phyloP scores from a whole-genome alignment of 2,329 filamentous ascomycete species.

The Aspergillus ruber region DNA sequence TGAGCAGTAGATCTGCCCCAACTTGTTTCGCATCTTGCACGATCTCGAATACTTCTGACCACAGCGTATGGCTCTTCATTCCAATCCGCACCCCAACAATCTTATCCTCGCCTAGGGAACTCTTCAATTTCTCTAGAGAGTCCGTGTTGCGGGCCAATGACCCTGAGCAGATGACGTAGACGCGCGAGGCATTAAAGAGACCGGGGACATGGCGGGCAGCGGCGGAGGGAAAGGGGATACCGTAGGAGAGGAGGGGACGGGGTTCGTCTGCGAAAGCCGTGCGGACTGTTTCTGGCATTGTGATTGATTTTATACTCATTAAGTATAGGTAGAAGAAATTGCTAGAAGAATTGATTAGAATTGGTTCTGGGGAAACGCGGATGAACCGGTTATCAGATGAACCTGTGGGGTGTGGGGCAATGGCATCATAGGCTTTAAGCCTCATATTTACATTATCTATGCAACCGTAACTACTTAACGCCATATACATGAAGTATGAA shows the following conservation, averaged over 20 bases:
- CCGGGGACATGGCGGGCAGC: slow-evolving; percentile 40
- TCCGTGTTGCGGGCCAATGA: slow-evolving; percentile 45
- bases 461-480: background rate
- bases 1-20: slow-evolving; percentile 47
- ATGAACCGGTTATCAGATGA: background rate
- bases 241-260: slow-evolving; percentile 42
- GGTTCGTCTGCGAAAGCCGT: slow-evolving; percentile 31
- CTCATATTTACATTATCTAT: background rate
- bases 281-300: slow-evolving; percentile 30
- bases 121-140: slow-evolving; percentile 37
- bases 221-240: slow-evolving; percentile 41
- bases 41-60: slow-evolving; percentile 47
- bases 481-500: background rate
- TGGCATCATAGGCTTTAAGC: background rate
- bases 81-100: slow-evolving; percentile 43
- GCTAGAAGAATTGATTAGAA: background rate
- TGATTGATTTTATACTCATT: background rate
- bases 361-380: too few species aligned
- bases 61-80: slow-evolving; percentile 50
- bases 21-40: slow-evolving; percentile 33
- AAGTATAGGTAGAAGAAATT: background rate
- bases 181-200: slow-evolving; percentile 40
- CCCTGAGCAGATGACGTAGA: slow-evolving; percentile 49
- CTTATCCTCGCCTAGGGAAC: slow-evolving; percentile 33
- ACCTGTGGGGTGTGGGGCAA: background rate